Conservation (phyloP, 1,284 basidiomycete species). For the Ustilago esculenta region DNA sequence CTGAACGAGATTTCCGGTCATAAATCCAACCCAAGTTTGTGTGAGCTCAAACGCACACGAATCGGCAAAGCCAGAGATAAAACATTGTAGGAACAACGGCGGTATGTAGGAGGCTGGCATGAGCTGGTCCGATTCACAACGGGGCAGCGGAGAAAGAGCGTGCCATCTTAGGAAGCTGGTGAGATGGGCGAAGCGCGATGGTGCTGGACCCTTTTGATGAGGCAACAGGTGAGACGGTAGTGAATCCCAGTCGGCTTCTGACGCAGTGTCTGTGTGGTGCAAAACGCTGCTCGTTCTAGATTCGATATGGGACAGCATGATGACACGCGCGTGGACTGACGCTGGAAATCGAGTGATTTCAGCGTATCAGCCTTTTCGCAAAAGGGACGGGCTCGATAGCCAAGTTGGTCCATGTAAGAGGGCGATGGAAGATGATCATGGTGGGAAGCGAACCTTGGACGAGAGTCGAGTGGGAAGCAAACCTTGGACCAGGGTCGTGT, state of each 20-base stretch:
- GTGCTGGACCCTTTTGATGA: not conserved
- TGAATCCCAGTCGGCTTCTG: slow-evolving; percentile 6
- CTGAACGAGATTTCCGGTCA: slow-evolving; percentile 50
- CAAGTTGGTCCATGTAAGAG: no score
- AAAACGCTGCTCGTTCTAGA: not conserved
- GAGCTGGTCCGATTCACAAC: slow-evolving; percentile 2
- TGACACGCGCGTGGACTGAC: not conserved
- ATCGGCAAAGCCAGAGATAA: slow-evolving; percentile 43
- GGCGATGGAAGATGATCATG: no score
- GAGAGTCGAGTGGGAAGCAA: no score
- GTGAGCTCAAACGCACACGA: slow-evolving; percentile 31
- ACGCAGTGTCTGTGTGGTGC: not conserved
- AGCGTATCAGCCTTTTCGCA: no score
- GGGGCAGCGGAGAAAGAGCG: slow-evolving; percentile 16
- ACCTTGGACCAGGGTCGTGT: no score
- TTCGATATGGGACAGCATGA: not conserved
- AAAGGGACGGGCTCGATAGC: no score
- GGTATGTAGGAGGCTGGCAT: slow-evolving; percentile 22
- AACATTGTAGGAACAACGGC: slow-evolving; percentile 37
- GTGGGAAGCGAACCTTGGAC: no score
- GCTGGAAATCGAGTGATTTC: no score
- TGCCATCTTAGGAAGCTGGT: slow-evolving; percentile 9
- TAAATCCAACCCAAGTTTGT: slow-evolving; percentile 43
- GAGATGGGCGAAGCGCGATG: not conserved
- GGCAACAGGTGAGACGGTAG: slow-evolving; percentile 3